A percentile compares a stretch with the other conserved stretches of the same genome.
Evolutionary conservation across 202 grass and related monocot genomes (phyloP).

Genomic region (Hordeum pubiflorum): DNA sequence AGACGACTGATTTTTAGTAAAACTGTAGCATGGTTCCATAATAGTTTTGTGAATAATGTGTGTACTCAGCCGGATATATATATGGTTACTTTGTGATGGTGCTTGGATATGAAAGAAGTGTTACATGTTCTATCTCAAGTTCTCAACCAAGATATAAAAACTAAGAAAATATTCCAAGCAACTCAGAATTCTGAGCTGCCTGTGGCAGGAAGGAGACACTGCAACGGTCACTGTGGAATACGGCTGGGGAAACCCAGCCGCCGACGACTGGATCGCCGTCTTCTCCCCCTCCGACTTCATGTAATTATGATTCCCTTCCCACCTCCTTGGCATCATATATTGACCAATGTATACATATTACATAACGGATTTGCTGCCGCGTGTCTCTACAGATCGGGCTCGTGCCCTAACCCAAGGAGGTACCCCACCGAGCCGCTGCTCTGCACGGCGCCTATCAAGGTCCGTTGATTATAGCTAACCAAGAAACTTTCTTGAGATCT

Average conservation of each 20-base stretch:
- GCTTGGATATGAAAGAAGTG: no score
- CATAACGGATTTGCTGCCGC: no score
- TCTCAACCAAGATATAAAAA: no score
- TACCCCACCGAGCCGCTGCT: slow-evolving; percentile 30
- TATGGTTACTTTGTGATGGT: no score
- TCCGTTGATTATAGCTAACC: background rate
- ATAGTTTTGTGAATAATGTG: no score
- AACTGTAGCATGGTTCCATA: no score
- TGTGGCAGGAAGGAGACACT: slow-evolving; percentile 37
- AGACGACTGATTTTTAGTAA: no score
- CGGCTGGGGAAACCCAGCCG: slow-evolving; percentile 6
- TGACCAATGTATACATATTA: no score
- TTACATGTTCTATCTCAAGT: no score
- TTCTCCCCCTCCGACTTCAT: slow-evolving; percentile 48
- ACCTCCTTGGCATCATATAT: no score
- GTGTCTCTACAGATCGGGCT: background rate
- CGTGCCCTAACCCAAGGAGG: slow-evolving; percentile 22
- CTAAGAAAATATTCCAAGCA: background rate
- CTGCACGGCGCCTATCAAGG: slow-evolving; percentile 65
- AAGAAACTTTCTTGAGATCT: background rate
- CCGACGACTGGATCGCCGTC: slow-evolving; percentile 53
- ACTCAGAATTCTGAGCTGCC: background rate
- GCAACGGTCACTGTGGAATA: slow-evolving; percentile 40
- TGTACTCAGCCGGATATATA: no score
- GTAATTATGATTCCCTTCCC: background rate